A percentile compares a stretch with the other conserved stretches of the same genome.
Evolutionary conservation across 2,329 filamentous ascomycete genomes (phyloP).

Genomic region (Neoascochyta sp.): DNA sequence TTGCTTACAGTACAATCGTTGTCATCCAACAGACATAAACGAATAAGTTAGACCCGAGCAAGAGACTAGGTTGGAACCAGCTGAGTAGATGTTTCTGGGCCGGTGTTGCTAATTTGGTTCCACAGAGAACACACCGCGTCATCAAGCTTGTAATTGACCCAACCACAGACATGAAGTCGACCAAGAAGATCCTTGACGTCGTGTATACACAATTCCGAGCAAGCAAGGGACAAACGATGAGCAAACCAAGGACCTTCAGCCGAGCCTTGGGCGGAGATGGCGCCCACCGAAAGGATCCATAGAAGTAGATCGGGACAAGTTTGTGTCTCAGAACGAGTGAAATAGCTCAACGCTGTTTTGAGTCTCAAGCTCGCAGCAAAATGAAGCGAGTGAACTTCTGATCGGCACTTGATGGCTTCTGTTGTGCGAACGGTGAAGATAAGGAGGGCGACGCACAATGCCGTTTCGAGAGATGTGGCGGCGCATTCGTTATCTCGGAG

Average conservation of each 20-base stretch:
- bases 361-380: slow-evolving; percentile 32
- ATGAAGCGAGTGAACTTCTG: slow-evolving; percentile 28
- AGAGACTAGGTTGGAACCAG: no score
- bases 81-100: no score
- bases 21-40: no score
- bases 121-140: slow-evolving; percentile 29
- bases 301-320: slow-evolving; percentile 33
- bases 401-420: slow-evolving; percentile 27
- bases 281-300: slow-evolving; percentile 38
- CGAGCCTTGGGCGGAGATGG: slow-evolving; percentile 35
- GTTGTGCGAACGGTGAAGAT: slow-evolving; percentile 37
- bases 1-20: no score
- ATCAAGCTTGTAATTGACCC: slow-evolving; percentile 39
- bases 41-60: no score
- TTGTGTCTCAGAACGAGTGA: slow-evolving; percentile 29
- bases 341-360: slow-evolving; percentile 34
- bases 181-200: slow-evolving; percentile 24
- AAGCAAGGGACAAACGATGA: slow-evolving; percentile 32
- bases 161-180: slow-evolving; percentile 34
- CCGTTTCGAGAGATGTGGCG: slow-evolving; percentile 31
- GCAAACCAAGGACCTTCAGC: slow-evolving; percentile 31
- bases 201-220: slow-evolving; percentile 28
- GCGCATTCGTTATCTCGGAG: slow-evolving; percentile 24
- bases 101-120: slow-evolving; percentile 30
- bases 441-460: slow-evolving; percentile 35